Base-by-base conservation (phyloP, 108 stramenopile species). In the Nannochloropsis gaditana region DNA sequence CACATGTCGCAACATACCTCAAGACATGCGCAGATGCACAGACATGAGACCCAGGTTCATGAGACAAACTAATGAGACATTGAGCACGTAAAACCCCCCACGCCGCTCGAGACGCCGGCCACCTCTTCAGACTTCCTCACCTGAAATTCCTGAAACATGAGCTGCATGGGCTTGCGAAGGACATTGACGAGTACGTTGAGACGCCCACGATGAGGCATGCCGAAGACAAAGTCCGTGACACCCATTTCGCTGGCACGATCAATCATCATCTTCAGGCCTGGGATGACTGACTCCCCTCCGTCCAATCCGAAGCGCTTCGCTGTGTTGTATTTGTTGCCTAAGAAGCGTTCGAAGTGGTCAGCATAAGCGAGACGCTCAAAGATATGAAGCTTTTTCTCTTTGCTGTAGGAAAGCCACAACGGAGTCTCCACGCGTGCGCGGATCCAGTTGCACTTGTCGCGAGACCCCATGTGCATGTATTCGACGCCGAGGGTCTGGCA, bases 111-210 rank as follows among this genome's bases (percentile, higher is more conserved):
- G 31, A 31, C 31, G 10, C 47, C 47, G 10, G 10, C 47, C 47
- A 10, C 15, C 59, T n/a, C 59, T 73, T n/a, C 80, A 11, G 5
- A n/a, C 80, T 11, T 21, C 80, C 80, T 6, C 41, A 81, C 88
- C 85, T 95, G 91, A 90, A 99, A 99, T 89, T 99, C 97, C 84
- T 93, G 92, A 93, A 99, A 99, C 87, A 99, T 95, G 79, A 95
- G 89, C 9, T 94, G 94, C 96, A 98, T 97, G 81, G 97, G 97
- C 94, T 98, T 98, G 73, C 97, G 92, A 94, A 99, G 95, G 41
- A 99, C 99, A 92, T 99, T 99, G 47, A 96, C 96, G 87, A 99
- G 91, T 44, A 98, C 93, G 90, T 99, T 99, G 47, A 99, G 86
- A 47, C 99, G 93, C 21, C 99, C 99, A 41, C 90, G 85, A 89